Percentiles rank a stretch among this genome's conserved stretches.
These are phyloP conservation scores for Pleurotus pulmonarius DNA, from an alignment of 768 basidiomycete genomes.

Conservation along the genomic window DNA sequence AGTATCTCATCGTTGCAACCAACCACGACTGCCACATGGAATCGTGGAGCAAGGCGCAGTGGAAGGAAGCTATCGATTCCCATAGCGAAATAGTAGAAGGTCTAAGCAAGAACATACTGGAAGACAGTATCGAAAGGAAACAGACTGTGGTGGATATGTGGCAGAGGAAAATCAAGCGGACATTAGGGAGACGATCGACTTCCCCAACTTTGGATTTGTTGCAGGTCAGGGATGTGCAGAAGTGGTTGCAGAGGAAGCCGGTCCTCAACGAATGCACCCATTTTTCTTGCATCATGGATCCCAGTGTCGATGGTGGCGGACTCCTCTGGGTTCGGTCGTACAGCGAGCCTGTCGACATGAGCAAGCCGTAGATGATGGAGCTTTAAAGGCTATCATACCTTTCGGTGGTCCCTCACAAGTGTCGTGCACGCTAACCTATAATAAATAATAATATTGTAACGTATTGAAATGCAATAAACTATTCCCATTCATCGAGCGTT, in stretches of 20 bases:
- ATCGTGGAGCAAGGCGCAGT: constrained; percentile 15
- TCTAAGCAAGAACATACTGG: constrained; percentile 17
- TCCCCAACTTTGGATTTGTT: constrained; percentile 5
- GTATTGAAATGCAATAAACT: not conserved
- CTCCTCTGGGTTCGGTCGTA: constrained; percentile 30
- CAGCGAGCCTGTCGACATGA: constrained; percentile 15
- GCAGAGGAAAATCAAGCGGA: constrained; percentile 4
- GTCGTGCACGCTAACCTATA: no score
- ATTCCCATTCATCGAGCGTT: constrained; percentile 2
- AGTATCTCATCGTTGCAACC: constrained; percentile 28
- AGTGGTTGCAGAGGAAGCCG: constrained; percentile 28
- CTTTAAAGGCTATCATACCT: no score
- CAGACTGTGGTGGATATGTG: constrained; percentile 20
- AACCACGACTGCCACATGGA: constrained; percentile 32
- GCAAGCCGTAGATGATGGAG: not conserved
- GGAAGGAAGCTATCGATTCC: constrained; percentile 14
- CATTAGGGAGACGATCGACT: not conserved
- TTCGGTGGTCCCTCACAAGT: no score
- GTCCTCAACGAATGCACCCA: constrained; percentile 32
- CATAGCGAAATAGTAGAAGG: constrained; percentile 10
- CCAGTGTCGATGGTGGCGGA: constrained; percentile 27
- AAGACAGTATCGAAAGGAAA: constrained; percentile 30
- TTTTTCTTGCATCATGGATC: constrained; percentile 37
- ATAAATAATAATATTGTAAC: not conserved
- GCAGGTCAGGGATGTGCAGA: constrained; percentile 18